These are phyloP conservation scores for Fonsecaea nubica DNA, from an alignment of 2,329 filamentous ascomycete genomes.

Conservation along the genomic window DNA sequence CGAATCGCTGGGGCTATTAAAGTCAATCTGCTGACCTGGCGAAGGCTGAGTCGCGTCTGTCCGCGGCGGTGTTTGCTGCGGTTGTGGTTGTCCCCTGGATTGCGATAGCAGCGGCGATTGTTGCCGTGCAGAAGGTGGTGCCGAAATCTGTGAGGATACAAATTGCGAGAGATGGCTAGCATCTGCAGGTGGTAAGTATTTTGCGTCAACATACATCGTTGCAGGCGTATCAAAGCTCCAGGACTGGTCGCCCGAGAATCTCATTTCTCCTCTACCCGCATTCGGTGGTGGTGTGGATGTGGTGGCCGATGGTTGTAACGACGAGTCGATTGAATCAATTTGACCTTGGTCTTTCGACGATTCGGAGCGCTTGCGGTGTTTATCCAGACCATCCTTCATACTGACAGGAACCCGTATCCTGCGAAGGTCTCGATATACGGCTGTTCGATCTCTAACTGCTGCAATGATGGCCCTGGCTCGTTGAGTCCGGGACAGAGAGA, in stretches of 20 bases:
- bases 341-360: not conserved
- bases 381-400: constrained; percentile 32
- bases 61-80: constrained; percentile 12
- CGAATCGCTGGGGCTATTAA: constrained; percentile 37
- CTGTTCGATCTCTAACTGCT: constrained; percentile 61
- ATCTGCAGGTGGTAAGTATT: constrained; percentile 1
- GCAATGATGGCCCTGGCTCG: constrained; percentile 68
- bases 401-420: constrained; percentile 42
- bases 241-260: constrained; percentile 20
- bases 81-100: constrained; percentile 5
- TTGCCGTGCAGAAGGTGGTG: constrained; percentile 12
- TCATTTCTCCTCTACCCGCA: not conserved
- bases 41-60: constrained; percentile 24
- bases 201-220: constrained; percentile 28
- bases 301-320: not conserved
- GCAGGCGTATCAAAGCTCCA: constrained; percentile 38
- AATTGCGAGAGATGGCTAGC: not conserved
- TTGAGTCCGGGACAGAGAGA: constrained; percentile 57
- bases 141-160: not conserved
- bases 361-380: not conserved
- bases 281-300: not conserved
- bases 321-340: not conserved
- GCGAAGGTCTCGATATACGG: constrained; percentile 43
- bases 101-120: constrained; percentile 14
- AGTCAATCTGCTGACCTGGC: constrained; percentile 29